Conservation (phyloP, 2,329 filamentous ascomycete genomes). For the Byssochlamys sp. region DNA sequence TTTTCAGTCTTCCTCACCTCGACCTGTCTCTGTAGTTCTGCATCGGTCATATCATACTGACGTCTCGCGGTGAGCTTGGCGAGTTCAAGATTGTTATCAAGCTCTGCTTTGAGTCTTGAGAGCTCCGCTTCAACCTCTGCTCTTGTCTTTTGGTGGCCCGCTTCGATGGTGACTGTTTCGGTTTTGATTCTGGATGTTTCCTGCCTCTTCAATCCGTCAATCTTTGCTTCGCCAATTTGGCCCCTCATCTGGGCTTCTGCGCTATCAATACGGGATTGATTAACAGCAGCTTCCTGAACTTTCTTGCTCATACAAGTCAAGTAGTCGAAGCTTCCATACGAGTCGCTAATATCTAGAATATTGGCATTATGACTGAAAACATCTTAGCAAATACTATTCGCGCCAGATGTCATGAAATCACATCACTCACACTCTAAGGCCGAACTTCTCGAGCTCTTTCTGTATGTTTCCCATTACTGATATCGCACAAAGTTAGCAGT, state of each 20-base stretch:
- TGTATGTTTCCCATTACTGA: conserved; percentile 64
- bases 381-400: conserved; percentile 24
- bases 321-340: conserved; percentile 63
- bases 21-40: conserved; percentile 69
- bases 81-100: conserved; percentile 65
- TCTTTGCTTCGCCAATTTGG: conserved; percentile 57
- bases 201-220: conserved; percentile 70
- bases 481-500: conserved; percentile 1
- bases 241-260: conserved; percentile 53
- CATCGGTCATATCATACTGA: conserved; percentile 64
- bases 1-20: conserved; percentile 68
- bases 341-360: conserved; percentile 79
- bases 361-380: conserved; percentile 56
- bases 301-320: conserved; percentile 74
- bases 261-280: conserved; percentile 61
- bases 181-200: conserved; percentile 82
- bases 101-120: conserved; percentile 60
- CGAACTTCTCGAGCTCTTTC: conserved; percentile 69
- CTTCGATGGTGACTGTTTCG: conserved; percentile 74
- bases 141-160: conserved; percentile 72
- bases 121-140: conserved; percentile 68
- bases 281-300: conserved; percentile 73
- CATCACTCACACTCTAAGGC: conserved; percentile 54
- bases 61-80: conserved; percentile 65
- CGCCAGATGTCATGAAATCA: background rate